Evolutionary conservation across 2,329 filamentous ascomycete genomes (phyloP), one percentile per base, ranked within the genome.

Genomic region (Bisporella sp.): DNA sequence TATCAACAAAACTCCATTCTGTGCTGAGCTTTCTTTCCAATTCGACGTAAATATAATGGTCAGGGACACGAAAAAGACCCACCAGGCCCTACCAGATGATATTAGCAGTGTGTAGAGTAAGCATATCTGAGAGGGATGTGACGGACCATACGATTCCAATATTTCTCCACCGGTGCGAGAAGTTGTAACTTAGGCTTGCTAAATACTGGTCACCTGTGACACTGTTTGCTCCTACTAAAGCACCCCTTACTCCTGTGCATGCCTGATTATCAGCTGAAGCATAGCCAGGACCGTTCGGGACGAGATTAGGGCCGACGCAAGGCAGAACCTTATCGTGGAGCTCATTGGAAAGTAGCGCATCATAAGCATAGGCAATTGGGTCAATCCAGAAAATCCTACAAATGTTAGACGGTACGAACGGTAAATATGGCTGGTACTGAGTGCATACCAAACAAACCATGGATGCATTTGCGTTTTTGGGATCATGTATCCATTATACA

Each of bases 281-380:
- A 52, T 79, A 82, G 1, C 68, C 68, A 0, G 72, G 68, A 0
- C 77, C 75, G 41, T 63, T 71, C 0, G 78, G 78, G 2, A 81
- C 68, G 6, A 81, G 63, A 50, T 76, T 77, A 39, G 55, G 57
- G 4, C 68, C 71, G 3, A 72, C 72, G 49, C 78, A 81, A 1
- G 70, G 66, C n/a, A 81, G 74, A 3, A 60, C 71, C 60, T 84
- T 69, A 41, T 68, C 69, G 55, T 85, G 74, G 52, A 89, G 87
- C 62, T 89, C 85, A 58, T 89, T 89, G 0, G 81, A 72, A 60
- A 89, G 73, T 0, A 90, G 66, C 0, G 77, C 77, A 57, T 89
- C 82, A 52, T 88, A 89, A 0, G 74, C 81, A 50, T 88, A 89
- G 0, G 84, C 78, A 2, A 89, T 68, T 0, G 85, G 85, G 55